These are phyloP conservation scores for Coniophora puteana DNA, from an alignment of 1,284 basidiomycete genomes.

Conservation along the genomic window DNA sequence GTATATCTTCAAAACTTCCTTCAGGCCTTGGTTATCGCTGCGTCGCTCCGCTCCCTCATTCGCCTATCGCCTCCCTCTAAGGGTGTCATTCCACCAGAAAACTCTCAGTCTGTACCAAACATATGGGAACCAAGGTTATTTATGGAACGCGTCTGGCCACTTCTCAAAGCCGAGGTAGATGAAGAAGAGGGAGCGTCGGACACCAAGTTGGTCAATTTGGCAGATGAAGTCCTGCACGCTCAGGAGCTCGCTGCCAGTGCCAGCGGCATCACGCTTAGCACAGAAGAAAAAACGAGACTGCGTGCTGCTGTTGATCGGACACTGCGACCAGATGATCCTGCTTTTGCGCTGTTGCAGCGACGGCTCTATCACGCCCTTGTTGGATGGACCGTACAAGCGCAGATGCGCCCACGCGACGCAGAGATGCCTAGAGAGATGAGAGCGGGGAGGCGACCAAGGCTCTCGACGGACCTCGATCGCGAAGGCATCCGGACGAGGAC, in stretches of 20 bases:
- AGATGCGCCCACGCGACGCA: too few species aligned
- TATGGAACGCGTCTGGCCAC: slow-evolving; percentile 57
- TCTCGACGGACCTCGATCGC: slow-evolving; percentile 21
- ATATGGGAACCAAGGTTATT: slow-evolving; percentile 39
- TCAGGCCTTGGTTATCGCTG: slow-evolving; percentile 66
- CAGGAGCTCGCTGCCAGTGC: slow-evolving; percentile 18
- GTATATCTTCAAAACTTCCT: slow-evolving; percentile 63
- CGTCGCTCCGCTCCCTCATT: slow-evolving; percentile 53
- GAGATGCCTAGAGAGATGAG: slow-evolving; percentile 24
- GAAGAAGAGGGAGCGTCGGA: slow-evolving; percentile 32
- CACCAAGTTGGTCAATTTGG: slow-evolving; percentile 61
- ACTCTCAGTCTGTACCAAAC: slow-evolving; percentile 1
- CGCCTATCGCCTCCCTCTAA: slow-evolving; percentile 31
- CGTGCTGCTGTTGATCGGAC: slow-evolving; percentile 60
- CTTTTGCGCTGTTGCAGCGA: slow-evolving; percentile 57
- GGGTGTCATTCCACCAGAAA: slow-evolving; percentile 8
- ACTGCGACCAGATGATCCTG: slow-evolving; percentile 56
- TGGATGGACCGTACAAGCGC: slow-evolving; percentile 7
- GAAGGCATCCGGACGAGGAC: slow-evolving; percentile 20
- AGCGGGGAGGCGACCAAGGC: slow-evolving; percentile 21
- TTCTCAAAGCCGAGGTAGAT: slow-evolving; percentile 57
- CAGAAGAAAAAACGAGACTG: slow-evolving; percentile 44
- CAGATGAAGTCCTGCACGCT: slow-evolving; percentile 64
- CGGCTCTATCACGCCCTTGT: slow-evolving; percentile 48
- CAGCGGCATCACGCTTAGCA: slow-evolving; percentile 17